Base-by-base conservation (phyloP, 2,329 filamentous ascomycete species). In the Aspergillus intermedius region DNA sequence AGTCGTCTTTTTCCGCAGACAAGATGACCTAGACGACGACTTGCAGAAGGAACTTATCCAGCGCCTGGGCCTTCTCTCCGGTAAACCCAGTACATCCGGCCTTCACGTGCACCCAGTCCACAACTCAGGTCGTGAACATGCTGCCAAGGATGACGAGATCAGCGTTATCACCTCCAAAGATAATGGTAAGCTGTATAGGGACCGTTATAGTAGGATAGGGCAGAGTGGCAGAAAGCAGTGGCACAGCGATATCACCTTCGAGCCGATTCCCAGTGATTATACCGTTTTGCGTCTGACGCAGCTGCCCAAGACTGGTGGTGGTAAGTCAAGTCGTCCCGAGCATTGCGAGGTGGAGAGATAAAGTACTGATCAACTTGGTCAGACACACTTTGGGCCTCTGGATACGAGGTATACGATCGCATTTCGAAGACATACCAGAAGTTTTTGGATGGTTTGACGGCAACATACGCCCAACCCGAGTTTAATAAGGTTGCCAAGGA, bases 1-100 rank as follows among this genome's bases (percentile, higher is more conserved):
- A 1, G 76, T 80, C 0, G 73, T 78, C 15, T 79, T 79, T 63
- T 78, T 79, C 64, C 74, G 76, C 42, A 71, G 72, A 41, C 77
- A 80, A 52, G 67, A 75, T 54, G 67, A 70, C 32, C 64, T 80
- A 10, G 70, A 67, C 44, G 70, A 77, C 40, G 68, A 76, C 4
- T 65, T 76, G 12, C 77, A 80, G 54, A 81, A 81, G 62, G 62
- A 73, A 15, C 70, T 80, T 12, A 70, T 72, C 42, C 75, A 79
- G 48, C 67, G 73, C 12, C 68, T 77, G 0, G 74, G 74, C 12
- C 65, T 73, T 50, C 65, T 77, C 9, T 68, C 71, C 5, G 74
- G 74, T 47, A 75, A 76, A 56, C 74, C 74, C 3, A 65, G 60
- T 47, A 70, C 68, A 10, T 76, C 74, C 0, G 57, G 65, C 21